Evolutionary conservation across 768 basidiomycete genomes (phyloP).

Genomic region (Lactifluus subvellereus): DNA sequence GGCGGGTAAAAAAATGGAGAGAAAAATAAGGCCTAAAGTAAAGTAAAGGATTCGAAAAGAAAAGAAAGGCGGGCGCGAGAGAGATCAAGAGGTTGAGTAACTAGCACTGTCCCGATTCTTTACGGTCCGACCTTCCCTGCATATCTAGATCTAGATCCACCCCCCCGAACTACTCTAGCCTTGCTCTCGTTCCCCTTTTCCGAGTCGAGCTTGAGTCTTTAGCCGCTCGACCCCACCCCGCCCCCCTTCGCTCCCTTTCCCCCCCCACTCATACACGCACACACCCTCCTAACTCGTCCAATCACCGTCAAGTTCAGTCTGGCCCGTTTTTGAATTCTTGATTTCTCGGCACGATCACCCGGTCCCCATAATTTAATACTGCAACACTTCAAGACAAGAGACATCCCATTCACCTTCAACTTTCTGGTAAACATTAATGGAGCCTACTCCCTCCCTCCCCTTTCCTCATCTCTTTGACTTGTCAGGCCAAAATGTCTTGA

Average conservation of each 20-base stretch:
- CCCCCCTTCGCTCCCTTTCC: neutral
- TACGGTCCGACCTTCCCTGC: conserved; percentile 16
- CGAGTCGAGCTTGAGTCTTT: neutral
- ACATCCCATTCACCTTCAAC: neutral
- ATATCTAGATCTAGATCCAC: conserved; percentile 8
- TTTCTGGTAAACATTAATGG: conserved; percentile 35
- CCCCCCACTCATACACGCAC: neutral
- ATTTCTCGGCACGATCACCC: conserved; percentile 11
- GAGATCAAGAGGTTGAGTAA: neutral
- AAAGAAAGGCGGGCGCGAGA: conserved; percentile 1
- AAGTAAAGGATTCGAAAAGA: conserved; percentile 8
- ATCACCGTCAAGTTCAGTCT: neutral
- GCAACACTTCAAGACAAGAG: neutral
- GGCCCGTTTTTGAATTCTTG: neutral
- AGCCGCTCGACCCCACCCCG: conserved; percentile 9
- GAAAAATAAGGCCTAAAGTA: conserved; percentile 3
- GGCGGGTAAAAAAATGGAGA: neutral
- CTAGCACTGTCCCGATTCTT: neutral
- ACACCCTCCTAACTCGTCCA: neutral
- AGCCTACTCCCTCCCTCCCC: conserved; percentile 45
- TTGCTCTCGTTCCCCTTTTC: conserved; percentile 4
- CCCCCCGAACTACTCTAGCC: neutral
- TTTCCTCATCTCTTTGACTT: conserved; percentile 63
- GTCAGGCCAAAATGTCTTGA: conserved; percentile 58
- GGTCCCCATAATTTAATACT: conserved; percentile 7